phyloP scores from a whole-genome alignment of 768 basidiomycete genomes.

The Termitomyces bulborhizus region DNA sequence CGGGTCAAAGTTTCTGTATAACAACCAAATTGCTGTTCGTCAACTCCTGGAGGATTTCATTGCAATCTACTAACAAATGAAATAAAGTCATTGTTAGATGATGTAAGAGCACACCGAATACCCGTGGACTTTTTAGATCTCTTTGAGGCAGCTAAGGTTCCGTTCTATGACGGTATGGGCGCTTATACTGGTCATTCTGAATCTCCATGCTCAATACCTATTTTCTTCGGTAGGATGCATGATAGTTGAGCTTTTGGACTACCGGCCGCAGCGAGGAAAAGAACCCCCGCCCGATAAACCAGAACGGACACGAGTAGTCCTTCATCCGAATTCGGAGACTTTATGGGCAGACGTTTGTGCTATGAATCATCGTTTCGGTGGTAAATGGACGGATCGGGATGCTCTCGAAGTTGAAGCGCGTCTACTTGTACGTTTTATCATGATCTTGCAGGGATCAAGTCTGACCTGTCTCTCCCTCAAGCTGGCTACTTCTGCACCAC shows the following conservation, averaged over 20 bases:
- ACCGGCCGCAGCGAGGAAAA: slow-evolving; percentile 52
- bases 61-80: background rate
- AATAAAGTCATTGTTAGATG: slow-evolving; percentile 68
- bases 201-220: background rate
- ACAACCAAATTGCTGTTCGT: slow-evolving; percentile 64
- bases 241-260: slow-evolving; percentile 79
- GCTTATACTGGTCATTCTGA: background rate
- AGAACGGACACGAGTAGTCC: slow-evolving; percentile 62
- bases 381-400: slow-evolving; percentile 65
- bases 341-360: slow-evolving; percentile 76
- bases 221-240: slow-evolving; percentile 55
- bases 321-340: slow-evolving; percentile 73
- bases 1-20: slow-evolving; percentile 77
- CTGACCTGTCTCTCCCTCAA: slow-evolving; percentile 20
- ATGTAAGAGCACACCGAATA: slow-evolving; percentile 77
- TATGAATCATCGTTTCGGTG: slow-evolving; percentile 51
- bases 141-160: slow-evolving; percentile 65
- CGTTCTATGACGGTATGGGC: slow-evolving; percentile 76
- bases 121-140: slow-evolving; percentile 81
- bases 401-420: slow-evolving; percentile 71
- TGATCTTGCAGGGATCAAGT: background rate
- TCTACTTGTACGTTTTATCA: slow-evolving; percentile 48
- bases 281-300: slow-evolving; percentile 56
- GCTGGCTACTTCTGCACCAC: slow-evolving; percentile 68
- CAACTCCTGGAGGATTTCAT: background rate